Conservation (phyloP, 2,329 filamentous ascomycete genomes). For the Aspergillaceae sp. region DNA sequence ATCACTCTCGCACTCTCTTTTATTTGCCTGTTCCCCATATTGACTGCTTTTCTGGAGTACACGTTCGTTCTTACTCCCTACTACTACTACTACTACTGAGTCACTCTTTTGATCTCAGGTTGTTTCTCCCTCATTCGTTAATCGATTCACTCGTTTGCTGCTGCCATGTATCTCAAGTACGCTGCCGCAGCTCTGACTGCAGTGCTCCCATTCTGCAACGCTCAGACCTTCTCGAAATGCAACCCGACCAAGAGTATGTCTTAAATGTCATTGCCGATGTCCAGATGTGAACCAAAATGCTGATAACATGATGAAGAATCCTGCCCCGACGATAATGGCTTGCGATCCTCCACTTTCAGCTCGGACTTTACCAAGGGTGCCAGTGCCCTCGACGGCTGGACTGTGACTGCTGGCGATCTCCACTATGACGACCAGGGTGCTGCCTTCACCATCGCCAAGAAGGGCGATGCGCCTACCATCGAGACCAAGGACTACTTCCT, state of each 20-base stretch:
- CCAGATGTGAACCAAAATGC: background rate
- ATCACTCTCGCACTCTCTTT: no score
- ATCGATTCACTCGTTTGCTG: background rate
- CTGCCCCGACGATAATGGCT: constrained; percentile 63
- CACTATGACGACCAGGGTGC: constrained; percentile 63
- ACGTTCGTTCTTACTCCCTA: background rate
- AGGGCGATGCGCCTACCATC: constrained; percentile 79
- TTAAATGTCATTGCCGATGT: background rate
- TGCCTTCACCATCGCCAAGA: constrained; percentile 65
- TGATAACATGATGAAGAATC: constrained; percentile 18
- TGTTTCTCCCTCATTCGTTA: background rate
- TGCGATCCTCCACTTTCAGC: constrained; percentile 40
- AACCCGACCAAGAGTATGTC: constrained; percentile 48
- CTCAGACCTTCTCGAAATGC: constrained; percentile 69
- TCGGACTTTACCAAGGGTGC: constrained; percentile 41
- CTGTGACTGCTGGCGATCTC: constrained; percentile 57
- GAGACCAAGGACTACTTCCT: constrained; percentile 93
- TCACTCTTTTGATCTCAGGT: background rate
- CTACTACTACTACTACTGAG: background rate
- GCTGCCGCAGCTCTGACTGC: constrained; percentile 23
- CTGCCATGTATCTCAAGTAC: constrained; percentile 25
- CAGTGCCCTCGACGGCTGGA: constrained; percentile 52
- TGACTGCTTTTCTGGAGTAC: background rate
- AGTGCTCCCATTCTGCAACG: constrained; percentile 32
- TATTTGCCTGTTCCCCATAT: no score